Evolutionary conservation across 2,329 filamentous ascomycete species (phyloP).

Genomic region (Cadophora luteo-olivacea): DNA sequence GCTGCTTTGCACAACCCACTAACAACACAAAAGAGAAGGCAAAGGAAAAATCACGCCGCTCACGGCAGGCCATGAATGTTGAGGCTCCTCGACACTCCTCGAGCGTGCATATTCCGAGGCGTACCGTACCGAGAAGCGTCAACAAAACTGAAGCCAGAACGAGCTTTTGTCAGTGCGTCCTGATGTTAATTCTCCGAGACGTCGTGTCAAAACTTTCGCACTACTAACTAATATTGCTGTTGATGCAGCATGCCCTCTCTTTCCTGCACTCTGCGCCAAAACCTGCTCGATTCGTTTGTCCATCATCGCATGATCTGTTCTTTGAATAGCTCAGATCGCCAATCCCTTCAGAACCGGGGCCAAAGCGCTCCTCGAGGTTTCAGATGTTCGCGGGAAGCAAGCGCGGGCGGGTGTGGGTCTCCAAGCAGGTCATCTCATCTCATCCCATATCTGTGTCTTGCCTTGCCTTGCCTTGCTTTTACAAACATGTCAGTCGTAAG

Average conservation of each 20-base stretch:
- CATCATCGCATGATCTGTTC: constrained; percentile 3
- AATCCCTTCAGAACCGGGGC: constrained; percentile 6
- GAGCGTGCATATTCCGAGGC: background rate
- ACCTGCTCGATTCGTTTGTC: background rate
- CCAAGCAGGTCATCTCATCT: constrained; percentile 28
- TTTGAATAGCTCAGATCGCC: constrained; percentile 9
- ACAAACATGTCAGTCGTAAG: background rate
- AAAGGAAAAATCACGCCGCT: background rate
- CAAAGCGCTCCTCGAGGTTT: constrained; percentile 30
- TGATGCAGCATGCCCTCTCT: background rate
- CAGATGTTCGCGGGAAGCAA: constrained; percentile 26
- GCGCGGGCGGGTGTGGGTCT: constrained; percentile 18
- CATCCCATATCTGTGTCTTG: constrained; percentile 18
- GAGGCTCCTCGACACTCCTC: background rate
- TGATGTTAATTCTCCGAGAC: background rate
- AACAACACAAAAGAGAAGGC: background rate
- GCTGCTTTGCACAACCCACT: background rate
- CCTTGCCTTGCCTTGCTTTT: background rate
- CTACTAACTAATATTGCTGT: background rate
- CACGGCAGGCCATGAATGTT: background rate
- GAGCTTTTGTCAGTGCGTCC: background rate
- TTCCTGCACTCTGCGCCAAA: constrained; percentile 2
- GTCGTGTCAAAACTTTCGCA: background rate
- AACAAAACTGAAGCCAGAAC: background rate
- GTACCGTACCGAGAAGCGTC: constrained; percentile 1